Conservation (phyloP, 345 rosid genomes). For the Citrus inodora region DNA sequence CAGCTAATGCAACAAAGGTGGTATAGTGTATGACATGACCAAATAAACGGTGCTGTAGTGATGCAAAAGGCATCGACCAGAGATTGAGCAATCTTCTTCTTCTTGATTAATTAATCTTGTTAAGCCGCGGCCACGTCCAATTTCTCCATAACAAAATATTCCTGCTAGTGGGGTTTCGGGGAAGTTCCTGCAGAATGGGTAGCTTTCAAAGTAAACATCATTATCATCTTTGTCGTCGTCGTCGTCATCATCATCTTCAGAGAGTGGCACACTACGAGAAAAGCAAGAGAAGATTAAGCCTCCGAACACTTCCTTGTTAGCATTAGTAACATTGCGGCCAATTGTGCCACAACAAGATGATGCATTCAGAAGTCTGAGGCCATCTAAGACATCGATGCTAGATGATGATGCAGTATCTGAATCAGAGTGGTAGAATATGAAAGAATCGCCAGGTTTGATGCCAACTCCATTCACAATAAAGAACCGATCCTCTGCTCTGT, state of each 20-base stretch:
- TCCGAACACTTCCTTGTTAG: conserved; percentile 25
- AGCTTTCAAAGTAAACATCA: conserved; percentile 1
- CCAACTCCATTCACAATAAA: conserved; percentile 27
- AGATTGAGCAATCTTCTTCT: neutral
- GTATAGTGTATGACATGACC: conserved; percentile 26
- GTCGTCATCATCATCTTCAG: neutral
- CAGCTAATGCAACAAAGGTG: neutral
- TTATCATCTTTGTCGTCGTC: neutral
- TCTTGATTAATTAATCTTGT: conserved; percentile 1
- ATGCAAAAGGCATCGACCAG: conserved; percentile 22
- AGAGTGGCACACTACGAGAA: conserved; percentile 3
- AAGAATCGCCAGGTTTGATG: conserved; percentile 31
- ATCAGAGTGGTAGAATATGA: conserved; percentile 37
- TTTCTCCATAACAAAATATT: conserved; percentile 29
- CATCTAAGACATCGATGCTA: conserved; percentile 1
- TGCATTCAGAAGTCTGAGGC: conserved; percentile 12
- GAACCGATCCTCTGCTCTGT: conserved; percentile 15
- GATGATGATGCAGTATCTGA: conserved; percentile 22
- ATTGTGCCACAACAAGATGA: neutral
- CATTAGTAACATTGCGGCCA: neutral
- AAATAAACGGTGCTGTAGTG: conserved; percentile 28
- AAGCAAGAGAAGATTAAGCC: conserved; percentile 33
- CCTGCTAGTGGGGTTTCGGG: conserved; percentile 34
- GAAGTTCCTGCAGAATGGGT: conserved; percentile 28
- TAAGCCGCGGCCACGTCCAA: conserved; percentile 23